These are phyloP conservation scores for Aspergillus carlsbadensis DNA, from an alignment of 495 filamentous ascomycete genomes.

Conservation along the genomic window DNA sequence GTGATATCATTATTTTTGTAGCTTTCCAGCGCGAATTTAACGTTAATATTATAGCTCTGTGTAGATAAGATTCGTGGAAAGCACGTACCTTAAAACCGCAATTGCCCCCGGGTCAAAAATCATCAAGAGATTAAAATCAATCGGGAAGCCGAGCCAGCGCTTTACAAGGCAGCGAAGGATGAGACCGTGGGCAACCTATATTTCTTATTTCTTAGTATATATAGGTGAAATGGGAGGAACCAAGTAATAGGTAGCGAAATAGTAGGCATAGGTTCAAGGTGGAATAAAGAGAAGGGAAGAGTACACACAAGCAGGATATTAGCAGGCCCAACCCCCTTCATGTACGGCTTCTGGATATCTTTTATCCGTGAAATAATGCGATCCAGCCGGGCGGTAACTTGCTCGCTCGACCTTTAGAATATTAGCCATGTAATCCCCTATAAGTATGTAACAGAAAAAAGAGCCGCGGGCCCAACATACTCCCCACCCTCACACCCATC, in stretches of 20 bases:
- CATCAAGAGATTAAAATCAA: constrained; percentile 53
- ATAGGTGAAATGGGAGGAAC: background rate
- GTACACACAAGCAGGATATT: constrained; percentile 54
- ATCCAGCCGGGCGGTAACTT: constrained; percentile 66
- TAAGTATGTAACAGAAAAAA: background rate
- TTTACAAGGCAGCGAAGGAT: constrained; percentile 76
- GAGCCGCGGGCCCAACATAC: background rate
- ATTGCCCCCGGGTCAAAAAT: constrained; percentile 76
- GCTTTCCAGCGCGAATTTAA: too few species aligned
- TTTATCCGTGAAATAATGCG: constrained; percentile 65
- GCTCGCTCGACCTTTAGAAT: constrained; percentile 15
- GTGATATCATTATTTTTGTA: too few species aligned
- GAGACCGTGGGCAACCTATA: constrained; percentile 65
- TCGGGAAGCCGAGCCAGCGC: constrained; percentile 63
- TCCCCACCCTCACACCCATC: constrained; percentile 68
- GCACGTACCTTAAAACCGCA: constrained; percentile 48
- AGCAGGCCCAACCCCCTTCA: constrained; percentile 46
- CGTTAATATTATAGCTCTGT: too few species aligned
- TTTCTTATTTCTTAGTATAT: background rate
- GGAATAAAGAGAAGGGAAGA: background rate
- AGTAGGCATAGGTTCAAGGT: background rate
- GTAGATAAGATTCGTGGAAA: too few species aligned
- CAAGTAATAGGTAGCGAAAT: too few species aligned
- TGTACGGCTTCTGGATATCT: constrained; percentile 43
- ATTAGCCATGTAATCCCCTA: too few species aligned